Evolutionary conservation across 2,329 filamentous ascomycete genomes (phyloP).

Genomic region (Colletotrichum sp.): DNA sequence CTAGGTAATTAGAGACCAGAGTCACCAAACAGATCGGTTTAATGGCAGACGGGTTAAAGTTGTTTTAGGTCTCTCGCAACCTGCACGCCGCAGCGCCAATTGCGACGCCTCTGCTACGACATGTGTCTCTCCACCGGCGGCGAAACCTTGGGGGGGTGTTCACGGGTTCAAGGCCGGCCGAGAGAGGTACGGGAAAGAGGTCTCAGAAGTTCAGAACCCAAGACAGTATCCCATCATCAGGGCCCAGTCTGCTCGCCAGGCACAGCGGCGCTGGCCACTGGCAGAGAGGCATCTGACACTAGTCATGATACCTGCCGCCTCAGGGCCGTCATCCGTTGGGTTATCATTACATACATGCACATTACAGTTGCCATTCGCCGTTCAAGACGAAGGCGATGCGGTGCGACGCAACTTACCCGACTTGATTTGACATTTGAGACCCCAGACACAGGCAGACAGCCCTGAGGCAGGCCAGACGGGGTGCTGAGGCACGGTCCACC

Average conservation of each 20-base stretch:
- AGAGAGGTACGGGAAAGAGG: conserved; percentile 13
- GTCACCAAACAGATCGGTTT: background rate
- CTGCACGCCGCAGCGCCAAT: background rate
- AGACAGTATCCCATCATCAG: conserved; percentile 20
- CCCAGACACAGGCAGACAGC: background rate
- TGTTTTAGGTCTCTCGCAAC: background rate
- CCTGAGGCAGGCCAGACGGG: background rate
- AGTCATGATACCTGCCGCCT: conserved; percentile 14
- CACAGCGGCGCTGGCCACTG: background rate
- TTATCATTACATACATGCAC: background rate
- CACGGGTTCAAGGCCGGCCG: background rate
- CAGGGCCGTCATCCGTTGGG: background rate
- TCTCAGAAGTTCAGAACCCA: background rate
- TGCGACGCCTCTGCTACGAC: conserved; percentile 4
- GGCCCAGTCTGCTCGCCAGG: background rate
- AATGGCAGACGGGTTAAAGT: background rate
- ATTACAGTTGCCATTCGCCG: background rate
- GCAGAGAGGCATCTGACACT: conserved; percentile 10
- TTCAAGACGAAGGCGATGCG: background rate
- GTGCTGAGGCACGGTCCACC: background rate
- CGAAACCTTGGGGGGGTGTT: conserved; percentile 9
- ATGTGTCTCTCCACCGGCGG: conserved; percentile 10
- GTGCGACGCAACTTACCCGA: background rate
- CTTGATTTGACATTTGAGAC: background rate
- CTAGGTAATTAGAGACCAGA: background rate